These are phyloP conservation scores for Globisporangium paroecandrum DNA, from an alignment of 352 stramenopile species.

Conservation along the genomic window DNA sequence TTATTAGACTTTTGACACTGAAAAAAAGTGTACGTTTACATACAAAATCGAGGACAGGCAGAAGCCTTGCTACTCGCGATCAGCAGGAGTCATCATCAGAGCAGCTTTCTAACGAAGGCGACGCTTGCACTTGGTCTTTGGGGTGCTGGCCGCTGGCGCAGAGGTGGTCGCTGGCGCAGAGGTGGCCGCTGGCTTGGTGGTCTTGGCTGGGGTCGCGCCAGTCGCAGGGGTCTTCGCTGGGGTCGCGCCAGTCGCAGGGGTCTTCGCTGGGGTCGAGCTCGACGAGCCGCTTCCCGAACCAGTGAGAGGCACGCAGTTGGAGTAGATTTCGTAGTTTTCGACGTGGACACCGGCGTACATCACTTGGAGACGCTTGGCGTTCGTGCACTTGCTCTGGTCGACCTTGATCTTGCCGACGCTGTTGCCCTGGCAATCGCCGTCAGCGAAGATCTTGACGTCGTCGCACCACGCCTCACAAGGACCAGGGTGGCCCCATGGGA, in stretches of 20 bases:
- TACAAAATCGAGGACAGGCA: background rate
- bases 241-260: background rate
- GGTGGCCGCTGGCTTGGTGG: background rate
- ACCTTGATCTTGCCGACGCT: constrained; percentile 24
- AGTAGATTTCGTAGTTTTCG: constrained; percentile 19
- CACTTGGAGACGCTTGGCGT: constrained; percentile 19
- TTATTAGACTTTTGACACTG: background rate
- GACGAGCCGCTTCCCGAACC: constrained; percentile 3
- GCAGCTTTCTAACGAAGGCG: constrained; percentile 6
- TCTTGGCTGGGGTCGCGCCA: background rate
- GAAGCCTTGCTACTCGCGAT: background rate
- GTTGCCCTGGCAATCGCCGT: constrained; percentile 23
- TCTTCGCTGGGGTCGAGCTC: background rate
- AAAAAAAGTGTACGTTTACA: background rate
- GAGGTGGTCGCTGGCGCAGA: background rate
- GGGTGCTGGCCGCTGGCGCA: background rate
- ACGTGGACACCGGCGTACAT: constrained; percentile 25
- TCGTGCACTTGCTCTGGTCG: constrained; percentile 14
- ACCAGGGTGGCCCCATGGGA: constrained; percentile 22
- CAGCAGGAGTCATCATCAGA: background rate
- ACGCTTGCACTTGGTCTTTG: constrained; percentile 10
- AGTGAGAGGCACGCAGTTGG: constrained; percentile 10
- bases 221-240: background rate
- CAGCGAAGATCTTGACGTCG: constrained; percentile 18
- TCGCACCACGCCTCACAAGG: constrained; percentile 24